A percentile compares a stretch with the other conserved stretches of the same genome.
Conservation (phyloP, 2,329 filamentous ascomycete genomes). For the Sordariomycetes sp. region DNA sequence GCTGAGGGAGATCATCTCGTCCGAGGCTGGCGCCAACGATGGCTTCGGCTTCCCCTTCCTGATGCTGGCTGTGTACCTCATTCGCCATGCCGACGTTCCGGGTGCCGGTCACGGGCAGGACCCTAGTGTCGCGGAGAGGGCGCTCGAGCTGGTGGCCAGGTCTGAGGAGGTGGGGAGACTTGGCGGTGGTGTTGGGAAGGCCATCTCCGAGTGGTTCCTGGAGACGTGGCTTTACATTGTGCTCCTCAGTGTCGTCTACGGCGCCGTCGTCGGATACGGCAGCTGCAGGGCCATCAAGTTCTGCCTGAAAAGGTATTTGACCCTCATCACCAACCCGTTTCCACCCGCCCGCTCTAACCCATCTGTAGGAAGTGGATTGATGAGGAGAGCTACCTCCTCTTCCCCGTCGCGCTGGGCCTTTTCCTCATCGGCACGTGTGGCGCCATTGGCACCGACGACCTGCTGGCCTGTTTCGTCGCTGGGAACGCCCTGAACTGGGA, state of each 20-base stretch:
- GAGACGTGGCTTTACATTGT: slow-evolving; percentile 53
- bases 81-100: slow-evolving; percentile 37
- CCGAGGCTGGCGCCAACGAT: slow-evolving; percentile 52
- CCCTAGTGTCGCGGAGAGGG: slow-evolving; percentile 5
- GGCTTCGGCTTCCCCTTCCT: slow-evolving; percentile 53
- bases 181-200: slow-evolving; percentile 39
- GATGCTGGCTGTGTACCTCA: slow-evolving; percentile 44
- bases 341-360: not conserved
- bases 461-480: slow-evolving; percentile 50
- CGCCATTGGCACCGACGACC: slow-evolving; percentile 46
- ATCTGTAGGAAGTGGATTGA: slow-evolving; percentile 40
- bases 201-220: slow-evolving; percentile 45
- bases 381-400: slow-evolving; percentile 40
- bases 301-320: slow-evolving; percentile 16
- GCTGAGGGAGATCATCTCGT: slow-evolving; percentile 50
- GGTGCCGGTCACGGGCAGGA: slow-evolving; percentile 1
- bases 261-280: slow-evolving; percentile 35
- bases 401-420: slow-evolving; percentile 40
- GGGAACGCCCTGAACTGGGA: slow-evolving; percentile 53
- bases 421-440: slow-evolving; percentile 49
- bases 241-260: slow-evolving; percentile 39
- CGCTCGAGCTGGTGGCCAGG: slow-evolving; percentile 5
- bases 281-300: slow-evolving; percentile 35
- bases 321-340: not conserved
- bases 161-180: slow-evolving; percentile 32